A percentile compares a stretch with the other conserved stretches of the same genome.
phyloP scores from a whole-genome alignment of 768 basidiomycete genomes.

The Lactarius tabidus region DNA sequence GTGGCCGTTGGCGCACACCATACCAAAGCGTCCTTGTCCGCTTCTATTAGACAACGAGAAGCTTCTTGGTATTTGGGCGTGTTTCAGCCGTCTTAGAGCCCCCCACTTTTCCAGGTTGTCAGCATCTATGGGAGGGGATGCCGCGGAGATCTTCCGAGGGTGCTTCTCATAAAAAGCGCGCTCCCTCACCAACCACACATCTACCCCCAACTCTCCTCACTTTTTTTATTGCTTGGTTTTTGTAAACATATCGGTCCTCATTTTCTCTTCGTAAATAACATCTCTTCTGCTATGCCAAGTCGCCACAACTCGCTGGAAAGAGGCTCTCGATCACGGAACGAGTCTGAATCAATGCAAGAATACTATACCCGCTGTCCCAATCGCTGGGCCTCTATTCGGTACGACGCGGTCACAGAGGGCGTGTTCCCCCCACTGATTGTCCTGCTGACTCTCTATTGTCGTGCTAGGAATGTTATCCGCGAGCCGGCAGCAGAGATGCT shows the following conservation, averaged over 20 bases:
- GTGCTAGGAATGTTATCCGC: conserved; percentile 5
- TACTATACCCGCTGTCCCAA: conserved; percentile 12
- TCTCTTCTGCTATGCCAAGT: not conserved
- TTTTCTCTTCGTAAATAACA: no score
- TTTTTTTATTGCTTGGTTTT: not conserved
- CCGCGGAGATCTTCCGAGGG: not conserved
- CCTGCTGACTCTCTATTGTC: not conserved
- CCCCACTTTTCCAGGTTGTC: no score
- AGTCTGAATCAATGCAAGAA: not conserved
- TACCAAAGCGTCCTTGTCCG: not conserved
- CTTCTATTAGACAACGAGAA: not conserved
- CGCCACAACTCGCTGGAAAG: not conserved
- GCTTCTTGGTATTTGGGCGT: not conserved
- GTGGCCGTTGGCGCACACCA: not conserved
- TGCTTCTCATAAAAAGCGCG: not conserved
- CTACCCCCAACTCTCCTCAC: no score
- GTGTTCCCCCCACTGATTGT: not conserved
- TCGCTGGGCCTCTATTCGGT: conserved; percentile 4
- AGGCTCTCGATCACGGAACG: not conserved
- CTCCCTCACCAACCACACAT: not conserved
- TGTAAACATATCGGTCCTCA: not conserved
- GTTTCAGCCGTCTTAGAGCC: not conserved
- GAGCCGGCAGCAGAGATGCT: conserved; percentile 17
- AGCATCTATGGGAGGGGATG: not conserved
- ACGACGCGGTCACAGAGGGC: not conserved